Percentiles rank a stretch among this genome's conserved stretches.
These are phyloP conservation scores for Aspergillus hancockii DNA, from an alignment of 495 filamentous ascomycete species.

Conservation along the genomic window DNA sequence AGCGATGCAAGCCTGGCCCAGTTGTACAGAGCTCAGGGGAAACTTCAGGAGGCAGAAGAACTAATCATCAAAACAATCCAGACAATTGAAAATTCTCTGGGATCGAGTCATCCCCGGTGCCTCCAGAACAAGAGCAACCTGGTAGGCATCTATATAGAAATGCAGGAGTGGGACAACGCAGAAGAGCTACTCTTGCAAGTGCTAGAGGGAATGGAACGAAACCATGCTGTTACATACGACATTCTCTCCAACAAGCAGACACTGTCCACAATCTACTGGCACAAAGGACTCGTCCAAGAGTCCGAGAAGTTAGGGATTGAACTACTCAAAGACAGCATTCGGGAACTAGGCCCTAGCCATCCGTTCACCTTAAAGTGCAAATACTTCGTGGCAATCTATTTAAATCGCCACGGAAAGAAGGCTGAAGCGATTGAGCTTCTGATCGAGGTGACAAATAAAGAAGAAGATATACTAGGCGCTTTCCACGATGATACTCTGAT, in stretches of 20 bases:
- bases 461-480: background rate
- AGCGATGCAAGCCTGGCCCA: too few species aligned
- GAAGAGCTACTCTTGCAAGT: constrained; percentile 7
- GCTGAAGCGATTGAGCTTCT: too few species aligned
- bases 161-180: background rate
- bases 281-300: constrained; percentile 3
- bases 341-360: constrained; percentile 8
- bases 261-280: constrained; percentile 10
- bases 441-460: background rate
- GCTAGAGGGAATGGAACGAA: background rate
- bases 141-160: too few species aligned
- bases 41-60: too few species aligned
- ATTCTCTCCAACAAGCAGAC: background rate
- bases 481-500: too few species aligned
- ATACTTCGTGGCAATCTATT: background rate
- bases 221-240: background rate
- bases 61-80: too few species aligned
- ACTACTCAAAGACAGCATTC: constrained; percentile 5
- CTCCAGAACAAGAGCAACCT: too few species aligned
- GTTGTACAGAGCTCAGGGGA: too few species aligned
- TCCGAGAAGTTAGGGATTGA: constrained; percentile 2
- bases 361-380: constrained; percentile 10
- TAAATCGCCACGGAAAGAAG: background rate
- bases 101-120: too few species aligned
- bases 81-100: too few species aligned